These are phyloP conservation scores for Xylaria digitata DNA, from an alignment of 2,329 filamentous ascomycete species.

Conservation along the genomic window DNA sequence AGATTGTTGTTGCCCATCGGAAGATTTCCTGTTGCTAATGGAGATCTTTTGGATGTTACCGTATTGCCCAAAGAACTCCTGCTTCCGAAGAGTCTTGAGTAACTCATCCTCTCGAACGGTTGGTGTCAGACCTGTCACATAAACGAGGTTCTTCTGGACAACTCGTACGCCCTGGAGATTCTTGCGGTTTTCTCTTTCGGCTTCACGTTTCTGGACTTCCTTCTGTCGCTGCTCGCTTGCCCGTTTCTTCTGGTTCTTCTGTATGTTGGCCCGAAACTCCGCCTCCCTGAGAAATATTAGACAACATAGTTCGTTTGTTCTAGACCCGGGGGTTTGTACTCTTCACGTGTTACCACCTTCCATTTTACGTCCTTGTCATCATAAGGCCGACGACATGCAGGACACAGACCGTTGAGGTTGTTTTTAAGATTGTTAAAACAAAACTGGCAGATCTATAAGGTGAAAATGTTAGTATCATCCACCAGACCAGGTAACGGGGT, in stretches of 20 bases:
- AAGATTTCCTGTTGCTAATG: conserved; percentile 91
- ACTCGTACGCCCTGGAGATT: conserved; percentile 95
- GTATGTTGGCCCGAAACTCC: conserved; percentile 80
- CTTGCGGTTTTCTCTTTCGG: conserved; percentile 94
- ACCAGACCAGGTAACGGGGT: conserved; percentile 22
- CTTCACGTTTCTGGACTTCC: conserved; percentile 94
- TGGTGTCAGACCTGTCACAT: conserved; percentile 93
- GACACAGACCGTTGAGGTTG: conserved; percentile 96
- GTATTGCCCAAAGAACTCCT: conserved; percentile 97
- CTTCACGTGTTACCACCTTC: conserved; percentile 93
- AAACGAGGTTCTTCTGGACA: conserved; percentile 98
- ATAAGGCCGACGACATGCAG: conserved; percentile 95
- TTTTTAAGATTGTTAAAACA: conserved; percentile 99
- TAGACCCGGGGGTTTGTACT: conserved; percentile 68
- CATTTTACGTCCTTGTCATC: conserved; percentile 98
- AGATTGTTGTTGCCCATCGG: conserved; percentile 80
- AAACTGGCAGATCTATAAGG: conserved; percentile 91
- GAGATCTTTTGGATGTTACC: conserved; percentile 99
- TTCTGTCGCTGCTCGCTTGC: conserved; percentile 86
- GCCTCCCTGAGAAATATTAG: conserved; percentile 65
- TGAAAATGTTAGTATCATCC: conserved; percentile 32
- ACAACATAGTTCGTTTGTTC: conserved; percentile 36
- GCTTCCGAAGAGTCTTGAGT: conserved; percentile 87
- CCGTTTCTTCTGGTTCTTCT: conserved; percentile 93
- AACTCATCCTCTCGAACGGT: conserved; percentile 93